phyloP scores from a whole-genome alignment of 2,329 filamentous ascomycete species.

The Aspergillus cejpii region DNA sequence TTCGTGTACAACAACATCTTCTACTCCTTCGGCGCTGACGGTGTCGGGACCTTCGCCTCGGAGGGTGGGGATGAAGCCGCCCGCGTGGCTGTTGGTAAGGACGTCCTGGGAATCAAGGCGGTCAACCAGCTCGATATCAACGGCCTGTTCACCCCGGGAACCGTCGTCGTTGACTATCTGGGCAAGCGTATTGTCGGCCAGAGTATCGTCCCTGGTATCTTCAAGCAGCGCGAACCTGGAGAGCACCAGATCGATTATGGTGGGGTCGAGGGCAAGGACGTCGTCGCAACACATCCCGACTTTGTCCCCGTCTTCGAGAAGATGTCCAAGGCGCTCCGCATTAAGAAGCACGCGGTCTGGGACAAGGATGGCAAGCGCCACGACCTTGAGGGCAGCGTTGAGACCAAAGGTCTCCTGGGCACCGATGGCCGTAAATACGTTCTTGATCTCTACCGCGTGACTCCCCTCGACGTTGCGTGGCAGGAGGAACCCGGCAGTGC shows the following conservation, averaged over 20 bases:
- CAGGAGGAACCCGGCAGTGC: constrained; percentile 63
- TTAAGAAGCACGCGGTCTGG: constrained; percentile 96
- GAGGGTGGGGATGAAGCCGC: constrained; percentile 97
- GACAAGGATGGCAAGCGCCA: constrained; percentile 90
- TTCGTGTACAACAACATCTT: constrained; percentile 99
- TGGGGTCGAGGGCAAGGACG: constrained; percentile 92
- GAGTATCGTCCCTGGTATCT: constrained; percentile 96
- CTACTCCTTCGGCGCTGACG: constrained; percentile 96
- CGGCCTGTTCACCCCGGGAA: constrained; percentile 89
- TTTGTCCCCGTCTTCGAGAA: constrained; percentile 82
- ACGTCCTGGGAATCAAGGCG: constrained; percentile 85
- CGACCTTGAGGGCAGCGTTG: constrained; percentile 88
- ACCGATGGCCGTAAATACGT: constrained; percentile 96
- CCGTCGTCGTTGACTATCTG: constrained; percentile 92
- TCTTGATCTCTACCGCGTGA: constrained; percentile 91
- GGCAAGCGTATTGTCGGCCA: constrained; percentile 96
- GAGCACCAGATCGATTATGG: constrained; percentile 99
- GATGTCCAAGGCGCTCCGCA: constrained; percentile 79
- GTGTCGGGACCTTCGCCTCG: constrained; percentile 91
- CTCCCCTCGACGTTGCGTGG: constrained; percentile 85
- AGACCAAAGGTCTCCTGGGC: constrained; percentile 95
- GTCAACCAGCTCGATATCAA: constrained; percentile 97
- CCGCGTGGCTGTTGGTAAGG: constrained; percentile 90
- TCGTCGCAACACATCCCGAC: constrained; percentile 81
- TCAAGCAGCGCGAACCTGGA: constrained; percentile 94